Base-by-base conservation (phyloP, 768 basidiomycete genomes). In the Calocybe cyanea region DNA sequence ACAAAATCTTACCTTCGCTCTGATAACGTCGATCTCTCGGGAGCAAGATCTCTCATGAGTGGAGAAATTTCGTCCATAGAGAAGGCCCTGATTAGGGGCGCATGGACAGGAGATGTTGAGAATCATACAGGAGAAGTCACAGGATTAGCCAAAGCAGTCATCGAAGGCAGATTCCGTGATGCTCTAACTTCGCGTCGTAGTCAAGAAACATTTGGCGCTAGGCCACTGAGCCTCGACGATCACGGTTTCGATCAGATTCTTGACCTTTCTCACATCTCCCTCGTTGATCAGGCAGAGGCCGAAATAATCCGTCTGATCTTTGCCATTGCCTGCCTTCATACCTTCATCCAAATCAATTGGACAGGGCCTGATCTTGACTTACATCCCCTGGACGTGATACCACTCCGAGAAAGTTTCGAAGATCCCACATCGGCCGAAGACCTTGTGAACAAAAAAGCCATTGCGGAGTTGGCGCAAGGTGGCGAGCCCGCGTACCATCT, bases 401-500 rank as follows among this genome's bases (percentile, higher is more conserved):
- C 62, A 33, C 36, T 54, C 20, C 40, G 64, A 14, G 56, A 69
- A 32, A 53, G 55, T 21, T 51, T 61, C 7, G 18, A 15, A 24
- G 37, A 56, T n/a, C 35, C 23, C 21, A 44, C 62, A 20, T 43
- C 63, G 42, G 68, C 70, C 30, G 74, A 81, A 30, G 73, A 80
- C 17, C 45, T 62, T 2, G 65, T 97, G 32, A 77, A 92, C 56
- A 64, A 68, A 21, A 78, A 78, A 38, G 80, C 93, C 18, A 70
- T 92, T 46, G 69, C 83, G 4, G 81, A 87, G 50, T 77, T 99
- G 34, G 84, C 93, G 0, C 80, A 77, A 50, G 80, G 81, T 3
- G 96, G 96, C 2, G 96, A 98, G 67, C 96, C 96, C 7, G 92
- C 90, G 0, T 99, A 98, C 66, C 96, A 98, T 63, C 87, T 98